Evolutionary conservation across 179 eudicot species (phyloP).

Genomic region (Vitellaria paradoxa): DNA sequence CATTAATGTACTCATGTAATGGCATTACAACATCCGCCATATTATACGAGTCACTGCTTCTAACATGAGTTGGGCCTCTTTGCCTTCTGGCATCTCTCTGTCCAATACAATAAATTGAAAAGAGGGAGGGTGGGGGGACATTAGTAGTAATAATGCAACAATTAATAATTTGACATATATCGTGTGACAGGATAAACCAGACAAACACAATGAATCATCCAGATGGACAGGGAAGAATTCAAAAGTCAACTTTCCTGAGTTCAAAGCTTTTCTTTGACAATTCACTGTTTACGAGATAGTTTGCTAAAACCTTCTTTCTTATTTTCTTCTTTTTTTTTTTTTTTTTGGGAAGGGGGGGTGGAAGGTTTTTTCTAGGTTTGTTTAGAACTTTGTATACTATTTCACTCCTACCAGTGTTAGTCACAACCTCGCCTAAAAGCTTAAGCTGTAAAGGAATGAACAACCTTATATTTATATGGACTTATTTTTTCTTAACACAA

Average conservation of each 20-base stretch:
- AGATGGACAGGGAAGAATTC: background rate
- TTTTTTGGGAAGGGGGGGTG: too few relatives aligned
- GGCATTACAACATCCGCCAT: constrained; percentile 79
- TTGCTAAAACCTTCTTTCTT: background rate
- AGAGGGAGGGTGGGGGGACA: background rate
- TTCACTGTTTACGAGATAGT: background rate
- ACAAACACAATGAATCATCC: background rate
- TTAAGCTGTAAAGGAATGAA: too few relatives aligned
- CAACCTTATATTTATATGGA: too few relatives aligned
- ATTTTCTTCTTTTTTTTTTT: too few relatives aligned
- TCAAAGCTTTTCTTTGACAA: background rate
- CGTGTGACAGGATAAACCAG: background rate
- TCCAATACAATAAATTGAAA: background rate
- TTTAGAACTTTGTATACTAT: background rate
- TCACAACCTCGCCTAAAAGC: too few relatives aligned
- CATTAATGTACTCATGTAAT: constrained; percentile 57
- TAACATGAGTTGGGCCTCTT: constrained; percentile 22
- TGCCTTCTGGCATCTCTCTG: constrained; percentile 79
- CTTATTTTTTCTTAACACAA: too few relatives aligned
- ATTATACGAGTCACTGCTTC: constrained; percentile 54
- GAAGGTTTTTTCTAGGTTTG: background rate
- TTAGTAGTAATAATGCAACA: background rate
- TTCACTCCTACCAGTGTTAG: too few relatives aligned
- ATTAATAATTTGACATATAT: background rate
- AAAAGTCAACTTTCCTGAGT: background rate